Evolutionary conservation across 1,139 yeast species (phyloP), one percentile per base, ranked within the genome.

Genomic region (Taphrina betulina): DNA sequence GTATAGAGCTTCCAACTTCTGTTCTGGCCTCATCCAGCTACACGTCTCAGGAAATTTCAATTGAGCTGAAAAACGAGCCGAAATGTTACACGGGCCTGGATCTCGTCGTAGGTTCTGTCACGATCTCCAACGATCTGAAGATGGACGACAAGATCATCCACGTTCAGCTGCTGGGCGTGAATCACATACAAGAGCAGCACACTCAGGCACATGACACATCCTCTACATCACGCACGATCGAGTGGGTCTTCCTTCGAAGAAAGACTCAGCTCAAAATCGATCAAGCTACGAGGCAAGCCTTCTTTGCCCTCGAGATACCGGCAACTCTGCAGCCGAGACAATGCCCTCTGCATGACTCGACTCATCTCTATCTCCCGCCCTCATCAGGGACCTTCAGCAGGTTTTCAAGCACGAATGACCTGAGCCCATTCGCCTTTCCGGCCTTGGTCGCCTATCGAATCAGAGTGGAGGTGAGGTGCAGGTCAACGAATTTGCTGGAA

Each of bases 301-400:
- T 34, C 3, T 50, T 50, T 37, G 40, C 46, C 17, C 24, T 50
- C 37, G 38, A 40, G 34, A 20, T 50, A 12, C 54, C 54, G 12
- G 40, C 36, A 7, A 31, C 31, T 17, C 12, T 50, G 36, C 54
- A 50, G 44, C 54, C 54, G 3, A 31, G 37, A 4, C 54, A 50
- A 50, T 50, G 54, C 23, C 54, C 54, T 8, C 28, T 50, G 31
- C 46, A 46, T 1, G 40, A 50, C 24, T 24, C 12, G 7, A 16
- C 14, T 0, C 54, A 50, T 22, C 40, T 50, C 5, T 28, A 23
- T n/a, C 54, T 50, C 14, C 46, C 54, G n/a, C 54, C 54, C 12
- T 10, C 28, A 4, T 12, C 22, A 1, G 36, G 38, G 12, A 2
- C 10, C 23, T 19, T 33, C 14, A 19, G 1, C 23, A 38, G 37